Evolutionary conservation across 805 yeast species (phyloP), one percentile per base, ranked within the genome.

Genomic region (Metschnikowia similis): DNA sequence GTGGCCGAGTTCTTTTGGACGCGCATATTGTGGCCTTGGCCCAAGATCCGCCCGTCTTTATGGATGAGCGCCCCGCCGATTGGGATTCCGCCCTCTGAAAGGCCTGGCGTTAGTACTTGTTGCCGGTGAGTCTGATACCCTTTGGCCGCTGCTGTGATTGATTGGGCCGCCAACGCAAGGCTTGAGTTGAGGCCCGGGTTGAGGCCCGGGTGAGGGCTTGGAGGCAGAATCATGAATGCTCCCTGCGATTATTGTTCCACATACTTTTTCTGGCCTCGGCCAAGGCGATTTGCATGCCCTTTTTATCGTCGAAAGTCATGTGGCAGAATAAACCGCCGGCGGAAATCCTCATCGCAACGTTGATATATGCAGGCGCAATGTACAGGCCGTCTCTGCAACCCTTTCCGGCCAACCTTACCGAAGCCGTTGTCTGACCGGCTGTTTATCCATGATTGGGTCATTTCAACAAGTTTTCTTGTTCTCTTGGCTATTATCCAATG

Each of bases 11-110:
- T 73, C 65, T 88, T 87, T 68, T 92, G 98, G 54, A 92, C 78
- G 60, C 99, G 79, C 83, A 82, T 76, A 68, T 92, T 92, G 67
- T 89, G 98, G 11, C 99, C 98, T 43, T 83, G 75, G 28, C 97
- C 97, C 10, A 91, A 73, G 10, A 92, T 79, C 3, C 81, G 79
- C 16, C 97, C 97, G 52, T 87, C 91, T 56, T 79, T 83, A 47
- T 78, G 76, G 41, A 89, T 77, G 47, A 88, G 72, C 35, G 85
- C 86, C 5, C 90, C 92, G 10, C 96, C 86, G 52, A 89, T 89
- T 4, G 96, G 96, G 27, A 90, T 84, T 43, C 97, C 97, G n/a
- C 96, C 96, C 68, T 90, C 96, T 5, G 68, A 72, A 59, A 75
- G 80, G 43, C 91, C 87, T 82, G 39, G 4, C 13, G 57, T 55